Evolutionary conservation across 2,329 filamentous ascomycete species (phyloP).

Genomic region (Ophiostoma piceae): DNA sequence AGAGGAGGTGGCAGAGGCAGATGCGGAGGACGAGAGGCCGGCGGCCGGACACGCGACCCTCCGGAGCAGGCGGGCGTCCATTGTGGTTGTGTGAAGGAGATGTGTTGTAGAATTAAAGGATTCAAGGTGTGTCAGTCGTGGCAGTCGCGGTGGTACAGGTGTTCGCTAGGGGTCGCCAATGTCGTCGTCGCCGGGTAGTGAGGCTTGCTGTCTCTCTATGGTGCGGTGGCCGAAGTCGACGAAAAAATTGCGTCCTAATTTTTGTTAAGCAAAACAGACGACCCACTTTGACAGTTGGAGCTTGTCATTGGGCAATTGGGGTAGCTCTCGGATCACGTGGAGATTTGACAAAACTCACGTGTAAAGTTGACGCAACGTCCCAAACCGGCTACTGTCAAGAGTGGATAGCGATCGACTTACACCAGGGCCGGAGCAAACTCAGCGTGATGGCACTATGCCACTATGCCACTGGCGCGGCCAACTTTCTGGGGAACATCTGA

Average conservation of each 20-base stretch:
- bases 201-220: background rate
- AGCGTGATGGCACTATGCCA: background rate
- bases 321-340: background rate
- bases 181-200: constrained; percentile 2
- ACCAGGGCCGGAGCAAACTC: constrained; percentile 8
- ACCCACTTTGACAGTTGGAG: background rate
- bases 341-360: background rate
- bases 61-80: constrained; percentile 25
- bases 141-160: background rate
- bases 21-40: background rate
- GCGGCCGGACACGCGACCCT: constrained; percentile 23
- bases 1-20: background rate
- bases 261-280: background rate
- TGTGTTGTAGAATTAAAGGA: background rate
- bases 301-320: background rate
- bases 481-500: background rate
- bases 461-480: constrained; percentile 11
- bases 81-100: background rate
- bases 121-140: background rate
- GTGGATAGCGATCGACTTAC: constrained; percentile 14
- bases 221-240: constrained; percentile 1
- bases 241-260: constrained; percentile 13
- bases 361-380: background rate
- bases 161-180: background rate
- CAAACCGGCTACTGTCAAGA: background rate